These are phyloP conservation scores for Ustanciosporium gigantosporum DNA, from an alignment of 1,284 basidiomycete species.

Conservation along the genomic window DNA sequence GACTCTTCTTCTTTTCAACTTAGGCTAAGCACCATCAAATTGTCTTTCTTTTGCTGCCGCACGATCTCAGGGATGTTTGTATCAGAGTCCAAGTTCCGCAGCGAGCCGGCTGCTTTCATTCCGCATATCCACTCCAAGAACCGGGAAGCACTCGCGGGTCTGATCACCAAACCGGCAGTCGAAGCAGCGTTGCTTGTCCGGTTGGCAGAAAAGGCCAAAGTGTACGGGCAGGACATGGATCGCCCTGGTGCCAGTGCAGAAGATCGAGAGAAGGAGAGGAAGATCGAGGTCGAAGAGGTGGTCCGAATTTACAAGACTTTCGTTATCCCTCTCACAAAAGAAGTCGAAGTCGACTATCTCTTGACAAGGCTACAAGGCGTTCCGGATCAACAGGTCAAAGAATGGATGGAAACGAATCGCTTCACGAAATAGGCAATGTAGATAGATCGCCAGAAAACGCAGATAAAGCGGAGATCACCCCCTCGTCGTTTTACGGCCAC, in stretches of 20 bases:
- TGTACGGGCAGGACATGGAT: conserved; percentile 89
- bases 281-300: conserved; percentile 91
- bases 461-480: too few relatives aligned
- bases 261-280: conserved; percentile 60
- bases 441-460: too few relatives aligned
- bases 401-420: conserved; percentile 12
- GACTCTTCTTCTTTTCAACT: too few relatives aligned
- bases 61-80: conserved; percentile 92
- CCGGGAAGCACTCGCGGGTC: conserved; percentile 70
- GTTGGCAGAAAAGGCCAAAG: conserved; percentile 84
- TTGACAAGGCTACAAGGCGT: conserved; percentile 30
- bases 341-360: conserved; percentile 75
- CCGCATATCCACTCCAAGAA: conserved; percentile 84
- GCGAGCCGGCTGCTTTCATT: conserved; percentile 82
- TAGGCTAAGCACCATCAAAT: too few relatives aligned
- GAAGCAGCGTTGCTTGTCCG: conserved; percentile 84
- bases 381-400: conserved; percentile 4
- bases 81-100: conserved; percentile 90
- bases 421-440: conserved; percentile 8
- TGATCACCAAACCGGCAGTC: conserved; percentile 96
- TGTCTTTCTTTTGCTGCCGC: too few relatives aligned
- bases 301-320: conserved; percentile 89
- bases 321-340: conserved; percentile 95
- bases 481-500: too few relatives aligned
- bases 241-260: conserved; percentile 20